Conservation (phyloP, 2,329 filamentous ascomycete species). For the Metarhizium humberi region DNA sequence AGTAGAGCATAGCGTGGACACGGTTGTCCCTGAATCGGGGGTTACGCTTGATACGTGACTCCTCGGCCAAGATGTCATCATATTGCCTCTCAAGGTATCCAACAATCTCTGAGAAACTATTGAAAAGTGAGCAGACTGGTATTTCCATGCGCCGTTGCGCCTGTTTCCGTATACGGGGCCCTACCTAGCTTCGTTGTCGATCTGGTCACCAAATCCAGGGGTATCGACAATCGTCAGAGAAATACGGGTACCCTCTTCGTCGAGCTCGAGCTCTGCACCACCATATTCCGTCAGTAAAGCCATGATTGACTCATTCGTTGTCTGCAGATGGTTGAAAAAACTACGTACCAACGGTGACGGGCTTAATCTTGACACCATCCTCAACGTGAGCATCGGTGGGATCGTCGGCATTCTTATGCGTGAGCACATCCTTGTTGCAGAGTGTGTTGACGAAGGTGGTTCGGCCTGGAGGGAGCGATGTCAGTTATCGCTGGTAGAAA, state of each 20-base stretch:
- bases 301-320: neutral
- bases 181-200: slow-evolving; percentile 97
- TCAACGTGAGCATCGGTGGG: slow-evolving; percentile 80
- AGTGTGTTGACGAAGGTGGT: slow-evolving; percentile 99
- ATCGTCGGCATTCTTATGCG: slow-evolving; percentile 90
- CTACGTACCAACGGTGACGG: slow-evolving; percentile 78
- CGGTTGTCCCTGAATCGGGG: slow-evolving; percentile 98
- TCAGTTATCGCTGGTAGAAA: neutral
- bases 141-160: neutral
- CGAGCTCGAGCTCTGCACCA: slow-evolving; percentile 73
- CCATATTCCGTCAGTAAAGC: neutral
- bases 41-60: slow-evolving; percentile 99
- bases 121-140: neutral
- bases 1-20: slow-evolving; percentile 96
- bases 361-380: slow-evolving; percentile 97
- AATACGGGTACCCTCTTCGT: slow-evolving; percentile 97
- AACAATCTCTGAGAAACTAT: slow-evolving; percentile 91
- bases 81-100: slow-evolving; percentile 99
- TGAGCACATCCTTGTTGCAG: slow-evolving; percentile 86
- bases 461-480: slow-evolving; percentile 50
- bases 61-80: slow-evolving; percentile 97
- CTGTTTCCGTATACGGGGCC: slow-evolving; percentile 14
- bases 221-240: slow-evolving; percentile 98
- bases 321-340: neutral
- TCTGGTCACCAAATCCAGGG: slow-evolving; percentile 95